These are phyloP conservation scores for Rhodotorula paludigena DNA, from an alignment of 768 basidiomycete species.

Conservation along the genomic window DNA sequence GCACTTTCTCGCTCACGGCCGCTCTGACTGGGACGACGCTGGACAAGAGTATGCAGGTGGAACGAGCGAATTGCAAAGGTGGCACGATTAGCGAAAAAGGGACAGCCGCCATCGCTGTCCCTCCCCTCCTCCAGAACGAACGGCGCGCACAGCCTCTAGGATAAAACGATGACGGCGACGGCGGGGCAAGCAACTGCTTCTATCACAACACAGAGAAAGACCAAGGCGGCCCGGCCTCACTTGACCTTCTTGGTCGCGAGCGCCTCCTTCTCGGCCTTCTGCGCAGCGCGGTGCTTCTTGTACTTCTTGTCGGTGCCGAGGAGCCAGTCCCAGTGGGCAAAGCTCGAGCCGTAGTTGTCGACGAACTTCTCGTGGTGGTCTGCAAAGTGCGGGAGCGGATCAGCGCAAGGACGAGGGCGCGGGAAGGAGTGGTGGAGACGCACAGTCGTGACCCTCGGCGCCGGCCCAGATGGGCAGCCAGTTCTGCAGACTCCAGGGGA, in stretches of 20 bases:
- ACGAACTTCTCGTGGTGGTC: conserved; percentile 67
- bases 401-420: no score
- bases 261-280: conserved; percentile 19
- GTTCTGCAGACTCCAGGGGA: conserved; percentile 94
- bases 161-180: neutral
- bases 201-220: no score
- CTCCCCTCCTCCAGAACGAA: no score
- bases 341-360: conserved; percentile 52
- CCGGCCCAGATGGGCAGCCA: conserved; percentile 94
- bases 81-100: neutral
- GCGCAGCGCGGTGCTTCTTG: conserved; percentile 61
- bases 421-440: conserved; percentile 44
- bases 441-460: conserved; percentile 50
- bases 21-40: neutral
- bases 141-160: no score
- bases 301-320: conserved; percentile 91
- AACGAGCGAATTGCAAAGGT: neutral
- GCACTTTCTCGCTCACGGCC: no score
- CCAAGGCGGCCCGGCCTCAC: neutral
- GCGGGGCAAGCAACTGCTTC: neutral
- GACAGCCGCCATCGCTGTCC: no score
- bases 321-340: conserved; percentile 58
- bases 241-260: neutral
- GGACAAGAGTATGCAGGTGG: neutral
- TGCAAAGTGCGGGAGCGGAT: neutral